Base-by-base conservation (phyloP, 169 alveolate species). In the Pseudocohnilembus persalinus region DNA sequence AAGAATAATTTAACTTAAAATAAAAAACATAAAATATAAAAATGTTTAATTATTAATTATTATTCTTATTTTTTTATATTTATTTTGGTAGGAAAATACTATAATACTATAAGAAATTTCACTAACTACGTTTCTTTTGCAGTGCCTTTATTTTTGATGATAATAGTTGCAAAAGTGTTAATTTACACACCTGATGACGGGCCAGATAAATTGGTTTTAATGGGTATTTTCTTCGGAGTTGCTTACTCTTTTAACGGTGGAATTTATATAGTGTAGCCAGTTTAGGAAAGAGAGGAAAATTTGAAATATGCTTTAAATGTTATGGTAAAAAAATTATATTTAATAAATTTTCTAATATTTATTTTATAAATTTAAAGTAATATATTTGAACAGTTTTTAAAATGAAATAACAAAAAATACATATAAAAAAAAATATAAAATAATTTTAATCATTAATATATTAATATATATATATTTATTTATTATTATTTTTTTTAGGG, bases 251-350 rank as follows among this genome's bases (percentile, higher is more conserved):
- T 86, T 35, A 86, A 86, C 79, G 80, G 87, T n/a, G 77, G 87
- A 20, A 49, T 86, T 29, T 86, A 85, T 31, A 83, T 91, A 26
- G 29, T 68, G n/a, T 31, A 74, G 24, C 90, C 95, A 25, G 91
- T 83, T 31, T 28, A 30, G 77, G 95, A 91, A 79, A 84, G 95
- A 88, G 95, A 91, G 75, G 68, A 78, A 0, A 79, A 88, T 32
- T 82, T 91, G 0, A 81, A 91, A 83, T 80, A 91, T 77, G 85
- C 89, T 68, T 72, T 91, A 49, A 80, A 82, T 64, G 89, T 90
- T 32, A 87, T 89, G 87, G 95, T 93, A 31, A 82, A 84, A 49
- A 76, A 84, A 77, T 80, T 77, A 74, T 73, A 64, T n/a, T 32
- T n/a, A n/a, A n/a, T n/a, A n/a, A n/a, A n/a, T n/a, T n/a, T n/a